Evolutionary conservation across 805 yeast species (phyloP), one percentile per base, ranked within the genome.

Genomic region (Pichia gijzeniarum): DNA sequence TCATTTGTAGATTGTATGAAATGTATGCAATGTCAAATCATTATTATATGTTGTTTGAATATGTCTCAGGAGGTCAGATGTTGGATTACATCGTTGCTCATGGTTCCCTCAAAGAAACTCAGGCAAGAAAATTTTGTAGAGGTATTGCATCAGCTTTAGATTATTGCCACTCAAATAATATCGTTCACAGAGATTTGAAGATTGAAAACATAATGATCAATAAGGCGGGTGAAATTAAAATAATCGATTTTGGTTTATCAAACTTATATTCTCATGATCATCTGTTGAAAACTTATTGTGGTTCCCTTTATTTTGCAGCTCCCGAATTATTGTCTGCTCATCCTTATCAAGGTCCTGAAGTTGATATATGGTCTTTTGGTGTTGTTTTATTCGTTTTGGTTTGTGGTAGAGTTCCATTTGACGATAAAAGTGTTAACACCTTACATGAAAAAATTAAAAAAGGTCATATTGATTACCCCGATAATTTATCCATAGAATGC

Each of bases 361-460:
- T 93, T 40, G 99, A 93, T 63, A 82, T 93, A 17, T 93, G 99
- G 99, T 87, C 96, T 2, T 91, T 90, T 71, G 99, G 99, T 52
- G 95, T 93, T 28, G 98, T 93, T 0, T 68, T 93, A 41, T 93
- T 88, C 60, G 99, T 93, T 7, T 71, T 93, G 49, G 96, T 93
- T 2, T 90, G 97, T 63, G 99, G 99, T 45, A 90, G 88, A 62
- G 98, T 93, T 13, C 99, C 99, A 8, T 93, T 93, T 63, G 99
- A 93, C 63, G 98, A 93, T 61, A 95, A 88, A 57, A 81, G 86
- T 53, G 95, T 95, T 52, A 82, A 90, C 38, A 90, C 85, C 1
- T 72, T 93, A 55, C 99, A 93, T 63, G 95, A 88, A 52, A 90
- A 90, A 63, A 93, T 93, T 62, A 93, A 91, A 62, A 77, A 81